These are phyloP conservation scores for Pontederia crassipes DNA, from an alignment of 176 grass and related monocot genomes.

Conservation along the genomic window DNA sequence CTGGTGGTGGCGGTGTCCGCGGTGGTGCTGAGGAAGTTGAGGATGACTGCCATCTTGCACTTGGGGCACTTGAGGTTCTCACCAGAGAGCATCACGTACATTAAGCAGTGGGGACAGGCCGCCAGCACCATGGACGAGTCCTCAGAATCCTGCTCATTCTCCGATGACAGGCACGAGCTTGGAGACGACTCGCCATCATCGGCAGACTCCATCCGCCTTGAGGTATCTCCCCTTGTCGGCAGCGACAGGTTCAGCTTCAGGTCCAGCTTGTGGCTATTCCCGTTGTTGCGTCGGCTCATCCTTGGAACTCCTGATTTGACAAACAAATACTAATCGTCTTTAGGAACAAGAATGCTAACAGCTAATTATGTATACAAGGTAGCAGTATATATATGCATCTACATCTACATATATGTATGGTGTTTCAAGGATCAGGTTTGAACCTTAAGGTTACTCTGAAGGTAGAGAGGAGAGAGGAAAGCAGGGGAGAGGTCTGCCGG, in stretches of 20 bases:
- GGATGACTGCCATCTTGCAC: conserved; percentile 48
- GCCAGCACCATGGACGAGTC: conserved; percentile 53
- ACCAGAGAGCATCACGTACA: conserved; percentile 64
- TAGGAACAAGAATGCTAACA: neutral
- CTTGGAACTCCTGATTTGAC: neutral
- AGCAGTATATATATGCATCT: neutral
- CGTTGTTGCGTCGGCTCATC: conserved; percentile 31
- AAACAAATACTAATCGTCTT: conserved; percentile 1
- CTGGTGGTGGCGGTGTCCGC: too few relatives aligned
- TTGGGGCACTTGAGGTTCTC: conserved; percentile 56
- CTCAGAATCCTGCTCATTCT: conserved; percentile 26
- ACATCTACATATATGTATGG: too few relatives aligned
- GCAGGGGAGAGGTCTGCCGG: too few relatives aligned
- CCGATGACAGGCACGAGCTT: conserved; percentile 55
- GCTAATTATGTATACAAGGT: conserved; percentile 13
- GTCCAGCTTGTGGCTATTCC: conserved; percentile 29
- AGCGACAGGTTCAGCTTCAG: conserved; percentile 45
- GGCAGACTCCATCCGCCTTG: neutral
- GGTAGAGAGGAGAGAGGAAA: too few relatives aligned
- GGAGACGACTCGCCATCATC: conserved; percentile 22
- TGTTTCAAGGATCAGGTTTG: too few relatives aligned
- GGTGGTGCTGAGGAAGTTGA: conserved; percentile 32
- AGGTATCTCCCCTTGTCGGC: conserved; percentile 17
- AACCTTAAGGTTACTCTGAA: too few relatives aligned
- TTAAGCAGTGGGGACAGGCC: conserved; percentile 54